phyloP scores from a whole-genome alignment of 1,284 basidiomycete species.

The Entoloma clypeatum region DNA sequence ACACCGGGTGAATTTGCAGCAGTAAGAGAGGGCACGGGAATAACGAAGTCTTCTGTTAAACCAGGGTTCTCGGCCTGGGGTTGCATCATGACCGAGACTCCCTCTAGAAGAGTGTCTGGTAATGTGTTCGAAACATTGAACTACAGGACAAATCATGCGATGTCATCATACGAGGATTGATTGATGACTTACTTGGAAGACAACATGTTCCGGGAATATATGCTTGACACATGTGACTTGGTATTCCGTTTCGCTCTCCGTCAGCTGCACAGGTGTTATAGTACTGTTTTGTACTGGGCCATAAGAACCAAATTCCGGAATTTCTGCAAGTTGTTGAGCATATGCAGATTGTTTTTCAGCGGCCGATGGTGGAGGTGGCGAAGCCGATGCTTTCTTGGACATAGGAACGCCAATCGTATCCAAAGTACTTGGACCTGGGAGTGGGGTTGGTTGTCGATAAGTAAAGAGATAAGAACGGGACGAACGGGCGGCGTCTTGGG shows the following conservation, averaged over 20 bases:
- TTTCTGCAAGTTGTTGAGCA: constrained; percentile 78
- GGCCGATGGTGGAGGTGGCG: constrained; percentile 67
- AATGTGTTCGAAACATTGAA: constrained; percentile 99
- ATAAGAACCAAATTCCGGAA: constrained; percentile 85
- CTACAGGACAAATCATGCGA: constrained; percentile 36
- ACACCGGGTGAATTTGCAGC: constrained; percentile 71
- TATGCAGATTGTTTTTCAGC: constrained; percentile 87
- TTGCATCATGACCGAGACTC: constrained; percentile 93
- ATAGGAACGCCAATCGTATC: constrained; percentile 77
- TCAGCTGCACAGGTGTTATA: constrained; percentile 77
- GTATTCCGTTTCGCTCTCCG: constrained; percentile 98
- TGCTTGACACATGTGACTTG: constrained; percentile 97
- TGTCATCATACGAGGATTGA: neutral
- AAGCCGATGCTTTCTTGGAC: constrained; percentile 55
- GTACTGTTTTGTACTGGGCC: constrained; percentile 89
- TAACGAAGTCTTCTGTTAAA: constrained; percentile 93
- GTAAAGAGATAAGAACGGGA: constrained; percentile 13
- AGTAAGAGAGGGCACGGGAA: constrained; percentile 73
- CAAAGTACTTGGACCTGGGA: constrained; percentile 72
- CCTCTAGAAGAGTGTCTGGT: constrained; percentile 94
- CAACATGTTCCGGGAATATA: constrained; percentile 92
- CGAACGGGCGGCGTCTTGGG: constrained; percentile 82
- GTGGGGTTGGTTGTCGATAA: constrained; percentile 11
- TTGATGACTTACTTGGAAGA: constrained; percentile 76
- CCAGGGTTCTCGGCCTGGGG: constrained; percentile 74